phyloP scores from a whole-genome alignment of 1,139 yeast species.

The Yueomyces sp. region DNA sequence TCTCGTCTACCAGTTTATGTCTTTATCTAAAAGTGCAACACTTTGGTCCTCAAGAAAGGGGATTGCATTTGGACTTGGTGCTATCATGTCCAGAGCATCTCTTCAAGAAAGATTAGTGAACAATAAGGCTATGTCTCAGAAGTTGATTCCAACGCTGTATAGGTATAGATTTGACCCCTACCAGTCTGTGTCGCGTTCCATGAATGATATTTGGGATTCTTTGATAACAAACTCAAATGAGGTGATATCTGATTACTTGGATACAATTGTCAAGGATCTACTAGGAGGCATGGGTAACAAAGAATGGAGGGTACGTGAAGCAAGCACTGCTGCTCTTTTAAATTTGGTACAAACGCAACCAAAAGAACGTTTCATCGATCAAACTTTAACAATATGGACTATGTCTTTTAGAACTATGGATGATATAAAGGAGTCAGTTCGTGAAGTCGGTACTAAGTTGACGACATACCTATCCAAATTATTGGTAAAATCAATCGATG shows the following conservation, averaged over 20 bases:
- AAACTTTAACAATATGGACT: constrained; percentile 64
- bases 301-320: constrained; percentile 93
- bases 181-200: constrained; percentile 58
- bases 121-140: constrained; percentile 41
- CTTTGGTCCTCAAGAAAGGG: constrained; percentile 92
- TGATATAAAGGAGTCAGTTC: constrained; percentile 88
- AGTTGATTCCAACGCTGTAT: constrained; percentile 69
- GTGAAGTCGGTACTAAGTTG: constrained; percentile 63
- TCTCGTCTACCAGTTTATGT: constrained; percentile 87
- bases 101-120: constrained; percentile 48
- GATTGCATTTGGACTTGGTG: constrained; percentile 84
- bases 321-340: constrained; percentile 62
- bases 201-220: constrained; percentile 82
- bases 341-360: constrained; percentile 57
- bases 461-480: constrained; percentile 56
- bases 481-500: constrained; percentile 41
- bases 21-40: constrained; percentile 76
- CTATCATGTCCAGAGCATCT: constrained; percentile 68
- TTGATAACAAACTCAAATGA: constrained; percentile 51
- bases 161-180: constrained; percentile 82
- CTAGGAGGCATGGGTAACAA: constrained; percentile 60
- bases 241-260: constrained; percentile 42
- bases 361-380: constrained; percentile 38
- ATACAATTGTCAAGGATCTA: constrained; percentile 51
- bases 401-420: constrained; percentile 86